Evolutionary conservation across 2,329 filamentous ascomycete species (phyloP), one percentile per base, ranked within the genome.

Genomic region (Monosporascus sp.): DNA sequence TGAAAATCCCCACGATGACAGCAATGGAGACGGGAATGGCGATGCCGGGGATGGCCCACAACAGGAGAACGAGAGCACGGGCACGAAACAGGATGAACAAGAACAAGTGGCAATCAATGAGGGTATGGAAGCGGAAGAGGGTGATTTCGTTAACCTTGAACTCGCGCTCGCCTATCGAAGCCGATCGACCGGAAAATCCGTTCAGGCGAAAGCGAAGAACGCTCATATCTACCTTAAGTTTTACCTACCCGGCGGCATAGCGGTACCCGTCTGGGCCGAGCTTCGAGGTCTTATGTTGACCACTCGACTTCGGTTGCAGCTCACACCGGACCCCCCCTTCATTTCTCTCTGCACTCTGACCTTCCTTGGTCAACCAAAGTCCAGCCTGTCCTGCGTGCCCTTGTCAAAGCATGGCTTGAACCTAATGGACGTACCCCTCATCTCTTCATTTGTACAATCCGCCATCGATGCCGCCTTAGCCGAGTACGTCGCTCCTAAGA

Each of bases 61-160:
- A 6, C 24, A 47, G 8, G 59, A 67, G 2, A 27, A 49, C 19
- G 58, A 65, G 2, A 63, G 72, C 40, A 60, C 67, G 31, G 61
- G 67, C 46, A 60, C 69, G 19, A 68, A 67, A 44, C 66, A 70
- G 43, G 67, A 68, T 40, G 68, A 72, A 26, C 63, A 73, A 26
- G 70, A 73, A 20, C 72, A 74, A 58, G 57, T 59, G n/a, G 61
- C 65, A 0, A 59, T 72, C 20, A 69, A 69, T 2, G 78, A 85
- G 60, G 85, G 84, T 1, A 87, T 89, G 84, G 84, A 88, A 61
- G 87, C 85, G 2, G 87, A 90, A 67, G 86, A 90, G 65, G 87
- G 87, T 11, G 87, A 90, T 58, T 91, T 91, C 62, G 79, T 91
- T 66, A 91, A 91, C 63, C 70, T 91, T 50, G 88, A 92, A 65